These are phyloP conservation scores for Botrytis elliptica DNA, from an alignment of 2,329 filamentous ascomycete genomes.

Conservation along the genomic window DNA sequence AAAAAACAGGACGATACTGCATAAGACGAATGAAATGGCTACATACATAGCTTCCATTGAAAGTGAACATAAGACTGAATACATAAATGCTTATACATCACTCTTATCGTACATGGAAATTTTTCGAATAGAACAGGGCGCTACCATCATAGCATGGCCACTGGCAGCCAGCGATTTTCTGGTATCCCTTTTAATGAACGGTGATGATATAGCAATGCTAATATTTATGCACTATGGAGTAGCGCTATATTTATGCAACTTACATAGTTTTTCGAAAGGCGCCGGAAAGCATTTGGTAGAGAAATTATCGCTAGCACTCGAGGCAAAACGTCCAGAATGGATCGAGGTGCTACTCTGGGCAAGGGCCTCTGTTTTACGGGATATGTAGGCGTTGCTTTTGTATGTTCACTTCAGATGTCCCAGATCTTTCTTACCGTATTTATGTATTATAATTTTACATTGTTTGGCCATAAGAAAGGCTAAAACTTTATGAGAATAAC, in stretches of 20 bases:
- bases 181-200: background rate
- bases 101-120: background rate
- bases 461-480: background rate
- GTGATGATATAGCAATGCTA: background rate
- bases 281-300: background rate
- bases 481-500: background rate
- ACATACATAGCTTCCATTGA: background rate
- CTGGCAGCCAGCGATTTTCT: background rate
- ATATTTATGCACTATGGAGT: conserved; percentile 11
- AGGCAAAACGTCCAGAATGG: background rate
- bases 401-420: too few species aligned
- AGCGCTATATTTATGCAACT: background rate
- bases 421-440: background rate
- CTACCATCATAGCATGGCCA: background rate
- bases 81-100: background rate
- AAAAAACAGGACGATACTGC: background rate
- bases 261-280: background rate
- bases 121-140: background rate
- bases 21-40: background rate
- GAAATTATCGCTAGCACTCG: background rate
- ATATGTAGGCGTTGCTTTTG: background rate
- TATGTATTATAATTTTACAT: background rate
- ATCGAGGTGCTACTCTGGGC: background rate
- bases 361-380: background rate
- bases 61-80: background rate